These are phyloP conservation scores for Cladophialophora chaetospira DNA, from an alignment of 2,329 filamentous ascomycete genomes.

Conservation along the genomic window DNA sequence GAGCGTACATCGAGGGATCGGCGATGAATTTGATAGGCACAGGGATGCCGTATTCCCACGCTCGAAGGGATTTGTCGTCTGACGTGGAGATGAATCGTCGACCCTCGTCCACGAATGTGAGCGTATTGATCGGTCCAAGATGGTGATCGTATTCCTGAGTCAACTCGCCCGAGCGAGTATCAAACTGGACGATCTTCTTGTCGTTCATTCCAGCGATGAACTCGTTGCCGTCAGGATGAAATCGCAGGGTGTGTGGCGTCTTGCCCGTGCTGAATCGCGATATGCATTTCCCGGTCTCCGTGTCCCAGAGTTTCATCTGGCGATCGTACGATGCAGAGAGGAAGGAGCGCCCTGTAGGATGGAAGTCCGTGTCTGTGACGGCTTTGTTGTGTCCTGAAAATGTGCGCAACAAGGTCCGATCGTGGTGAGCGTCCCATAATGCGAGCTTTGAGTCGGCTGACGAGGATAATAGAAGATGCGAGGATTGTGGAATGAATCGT, in stretches of 20 bases:
- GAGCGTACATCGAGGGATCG: constrained; percentile 95
- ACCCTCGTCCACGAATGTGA: constrained; percentile 92
- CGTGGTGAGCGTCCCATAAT: constrained; percentile 92
- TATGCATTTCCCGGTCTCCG: constrained; percentile 86
- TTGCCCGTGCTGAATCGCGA: constrained; percentile 90
- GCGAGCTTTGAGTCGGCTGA: constrained; percentile 88
- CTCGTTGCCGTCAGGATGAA: constrained; percentile 87
- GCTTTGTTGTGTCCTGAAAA: constrained; percentile 89
- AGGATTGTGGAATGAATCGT: constrained; percentile 84
- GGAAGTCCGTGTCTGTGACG: constrained; percentile 87
- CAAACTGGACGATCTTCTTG: constrained; percentile 98
- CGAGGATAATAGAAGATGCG: constrained; percentile 86
- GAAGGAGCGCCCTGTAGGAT: constrained; percentile 78
- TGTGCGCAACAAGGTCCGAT: constrained; percentile 83
- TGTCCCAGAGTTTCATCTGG: constrained; percentile 97
- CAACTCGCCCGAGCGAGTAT: constrained; percentile 77
- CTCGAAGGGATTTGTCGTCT: constrained; percentile 92
- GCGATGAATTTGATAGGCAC: constrained; percentile 98
- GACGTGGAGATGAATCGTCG: constrained; percentile 97
- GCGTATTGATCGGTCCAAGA: constrained; percentile 94
- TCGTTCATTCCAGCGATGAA: constrained; percentile 97
- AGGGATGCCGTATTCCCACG: constrained; percentile 98
- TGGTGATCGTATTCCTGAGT: constrained; percentile 99
- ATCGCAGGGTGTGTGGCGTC: constrained; percentile 90
- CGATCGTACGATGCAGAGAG: constrained; percentile 90